A percentile compares a stretch with the other conserved stretches of the same genome.
phyloP scores from a whole-genome alignment of 805 yeast species.

The fission yeast (Schizosaccharomyces pombe) region DNA sequence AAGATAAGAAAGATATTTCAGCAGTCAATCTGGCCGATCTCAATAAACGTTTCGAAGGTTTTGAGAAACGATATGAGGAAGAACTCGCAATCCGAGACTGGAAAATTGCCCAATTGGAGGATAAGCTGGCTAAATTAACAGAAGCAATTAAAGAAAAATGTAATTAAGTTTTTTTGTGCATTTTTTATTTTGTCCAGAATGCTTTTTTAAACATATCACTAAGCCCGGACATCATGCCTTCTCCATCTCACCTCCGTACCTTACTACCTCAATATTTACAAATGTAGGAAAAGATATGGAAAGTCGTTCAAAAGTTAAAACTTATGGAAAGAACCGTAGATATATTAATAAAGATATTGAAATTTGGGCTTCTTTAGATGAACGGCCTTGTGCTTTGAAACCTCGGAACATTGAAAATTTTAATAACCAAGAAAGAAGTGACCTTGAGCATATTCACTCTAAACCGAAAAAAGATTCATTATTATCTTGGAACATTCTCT shows the following conservation, averaged over 20 bases:
- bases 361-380: neutral
- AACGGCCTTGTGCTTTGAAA: neutral
- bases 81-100: neutral
- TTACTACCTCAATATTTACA: too few relatives aligned
- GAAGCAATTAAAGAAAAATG: neutral
- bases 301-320: neutral
- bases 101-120: constrained; percentile 1
- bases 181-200: too few relatives aligned
- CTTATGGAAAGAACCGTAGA: neutral
- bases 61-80: constrained; percentile 1
- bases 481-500: too few relatives aligned
- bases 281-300: too few relatives aligned
- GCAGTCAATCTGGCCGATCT: neutral
- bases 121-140: neutral
- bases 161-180: too few relatives aligned
- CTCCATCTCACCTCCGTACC: too few relatives aligned
- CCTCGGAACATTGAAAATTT: neutral
- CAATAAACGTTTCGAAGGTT: neutral
- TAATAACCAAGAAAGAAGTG: neutral
- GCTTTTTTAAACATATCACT: too few relatives aligned
- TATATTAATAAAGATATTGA: neutral
- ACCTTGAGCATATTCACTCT: neutral
- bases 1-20: too few relatives aligned
- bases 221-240: too few relatives aligned
- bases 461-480: neutral